Conservation (phyloP, 2,329 filamentous ascomycete species). For the Onygenales sp. region DNA sequence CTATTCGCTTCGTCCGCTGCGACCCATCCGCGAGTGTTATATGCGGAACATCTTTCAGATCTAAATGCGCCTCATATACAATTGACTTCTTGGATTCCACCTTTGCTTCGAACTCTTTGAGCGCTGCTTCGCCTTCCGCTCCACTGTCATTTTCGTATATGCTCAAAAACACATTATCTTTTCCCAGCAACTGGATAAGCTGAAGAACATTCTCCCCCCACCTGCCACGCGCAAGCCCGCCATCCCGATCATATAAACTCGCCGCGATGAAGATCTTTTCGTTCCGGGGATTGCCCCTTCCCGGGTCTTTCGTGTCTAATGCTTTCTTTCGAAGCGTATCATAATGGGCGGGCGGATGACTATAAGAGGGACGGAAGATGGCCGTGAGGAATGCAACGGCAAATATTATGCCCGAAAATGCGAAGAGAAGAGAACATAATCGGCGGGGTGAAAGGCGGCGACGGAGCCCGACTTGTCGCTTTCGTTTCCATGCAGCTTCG, state of each 20-base stretch:
- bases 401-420: constrained; percentile 19
- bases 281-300: constrained; percentile 43
- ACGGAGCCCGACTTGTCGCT: constrained; percentile 2
- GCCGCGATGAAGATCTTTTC: constrained; percentile 68
- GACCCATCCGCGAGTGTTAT: constrained; percentile 54
- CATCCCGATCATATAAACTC: constrained; percentile 57
- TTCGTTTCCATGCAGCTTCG: constrained; percentile 1
- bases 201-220: constrained; percentile 56
- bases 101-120: constrained; percentile 43
- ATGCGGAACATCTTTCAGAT: constrained; percentile 47
- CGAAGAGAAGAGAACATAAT: constrained; percentile 21
- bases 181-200: constrained; percentile 57
- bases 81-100: constrained; percentile 44
- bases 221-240: constrained; percentile 49
- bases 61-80: constrained; percentile 51
- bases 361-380: constrained; percentile 48
- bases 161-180: constrained; percentile 59
- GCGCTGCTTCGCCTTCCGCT: constrained; percentile 43
- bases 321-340: constrained; percentile 24
- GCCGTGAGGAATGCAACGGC: constrained; percentile 33
- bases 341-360: constrained; percentile 45
- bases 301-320: constrained; percentile 22
- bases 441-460: constrained; percentile 22
- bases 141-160: constrained; percentile 66
- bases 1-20: constrained; percentile 59